Conservation (phyloP, 2,329 filamentous ascomycete species). For the Epicoccum sorghinum region DNA sequence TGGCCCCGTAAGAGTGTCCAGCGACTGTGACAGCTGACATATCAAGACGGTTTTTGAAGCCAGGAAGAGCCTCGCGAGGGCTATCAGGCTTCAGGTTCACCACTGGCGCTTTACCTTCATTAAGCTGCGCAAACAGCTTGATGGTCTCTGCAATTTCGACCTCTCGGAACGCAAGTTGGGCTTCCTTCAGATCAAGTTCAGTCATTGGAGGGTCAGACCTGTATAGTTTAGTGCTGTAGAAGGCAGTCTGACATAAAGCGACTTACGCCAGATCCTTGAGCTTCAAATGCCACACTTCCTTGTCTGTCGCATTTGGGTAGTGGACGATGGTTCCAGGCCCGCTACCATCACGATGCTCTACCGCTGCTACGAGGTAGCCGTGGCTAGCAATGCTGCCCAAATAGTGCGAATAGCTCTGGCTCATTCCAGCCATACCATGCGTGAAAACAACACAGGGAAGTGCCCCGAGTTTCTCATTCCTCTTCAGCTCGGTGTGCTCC, state of each 20-base stretch:
- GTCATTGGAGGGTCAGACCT: slow-evolving; percentile 41
- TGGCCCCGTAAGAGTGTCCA: slow-evolving; percentile 71
- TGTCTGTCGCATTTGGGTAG: slow-evolving; percentile 38
- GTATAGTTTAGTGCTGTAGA: background rate
- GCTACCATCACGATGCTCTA: slow-evolving; percentile 56
- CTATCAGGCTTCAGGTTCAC: slow-evolving; percentile 54
- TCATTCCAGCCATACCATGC: slow-evolving; percentile 55
- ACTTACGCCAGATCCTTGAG: slow-evolving; percentile 40
- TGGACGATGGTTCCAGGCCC: slow-evolving; percentile 53
- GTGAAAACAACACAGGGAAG: slow-evolving; percentile 55
- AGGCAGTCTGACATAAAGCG: background rate
- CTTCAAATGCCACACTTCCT: slow-evolving; percentile 47
- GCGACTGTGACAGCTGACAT: slow-evolving; percentile 61
- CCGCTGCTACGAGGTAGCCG: slow-evolving; percentile 53
- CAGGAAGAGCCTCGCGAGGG: slow-evolving; percentile 53
- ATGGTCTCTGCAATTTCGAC: slow-evolving; percentile 55
- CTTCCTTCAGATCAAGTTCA: slow-evolving; percentile 47
- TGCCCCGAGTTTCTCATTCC: slow-evolving; percentile 31
- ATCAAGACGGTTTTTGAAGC: slow-evolving; percentile 63
- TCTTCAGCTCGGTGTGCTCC: slow-evolving; percentile 32
- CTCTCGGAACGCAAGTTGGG: slow-evolving; percentile 53
- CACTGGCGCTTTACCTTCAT: slow-evolving; percentile 46
- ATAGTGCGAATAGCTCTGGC: slow-evolving; percentile 55
- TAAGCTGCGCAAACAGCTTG: slow-evolving; percentile 48
- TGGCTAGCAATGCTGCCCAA: slow-evolving; percentile 54